Evolutionary conservation across 352 stramenopile species (phyloP).

Genomic region (Chrysophaeum taylorii): DNA sequence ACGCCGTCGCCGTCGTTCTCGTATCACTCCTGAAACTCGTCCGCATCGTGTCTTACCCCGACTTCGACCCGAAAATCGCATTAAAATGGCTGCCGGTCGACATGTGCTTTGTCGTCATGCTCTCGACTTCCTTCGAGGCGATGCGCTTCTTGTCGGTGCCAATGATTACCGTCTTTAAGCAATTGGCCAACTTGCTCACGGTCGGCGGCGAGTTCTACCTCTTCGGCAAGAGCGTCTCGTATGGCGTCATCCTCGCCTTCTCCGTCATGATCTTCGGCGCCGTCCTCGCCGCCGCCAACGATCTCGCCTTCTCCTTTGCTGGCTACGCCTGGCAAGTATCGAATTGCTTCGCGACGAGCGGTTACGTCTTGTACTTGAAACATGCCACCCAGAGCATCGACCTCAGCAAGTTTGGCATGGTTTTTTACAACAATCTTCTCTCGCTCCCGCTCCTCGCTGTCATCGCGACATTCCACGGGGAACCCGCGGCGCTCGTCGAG

Average conservation of each 20-base stretch:
- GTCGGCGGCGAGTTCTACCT: constrained; percentile 86
- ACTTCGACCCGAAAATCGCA: constrained; percentile 72
- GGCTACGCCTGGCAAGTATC: constrained; percentile 95
- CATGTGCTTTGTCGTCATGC: constrained; percentile 95
- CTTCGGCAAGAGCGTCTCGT: constrained; percentile 77
- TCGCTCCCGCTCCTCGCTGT: constrained; percentile 73
- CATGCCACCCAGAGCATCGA: constrained; percentile 88
- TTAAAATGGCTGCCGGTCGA: constrained; percentile 92
- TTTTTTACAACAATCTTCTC: constrained; percentile 99
- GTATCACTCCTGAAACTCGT: constrained; percentile 75
- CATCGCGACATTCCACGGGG: constrained; percentile 72
- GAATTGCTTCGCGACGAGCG: constrained; percentile 86
- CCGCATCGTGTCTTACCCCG: constrained; percentile 79
- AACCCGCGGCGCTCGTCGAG: constrained; percentile 73
- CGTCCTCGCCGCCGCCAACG: constrained; percentile 84
- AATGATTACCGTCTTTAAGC: constrained; percentile 99
- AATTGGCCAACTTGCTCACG: constrained; percentile 98
- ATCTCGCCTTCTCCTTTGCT: constrained; percentile 68
- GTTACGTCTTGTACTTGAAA: constrained; percentile 97
- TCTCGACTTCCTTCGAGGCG: constrained; percentile 89
- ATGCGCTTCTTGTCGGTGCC: constrained; percentile 84
- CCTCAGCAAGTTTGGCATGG: constrained; percentile 96
- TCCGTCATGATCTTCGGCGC: constrained; percentile 89
- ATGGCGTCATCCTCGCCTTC: constrained; percentile 79
- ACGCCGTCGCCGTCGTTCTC: constrained; percentile 76